These are phyloP conservation scores for Epichloe amarillans DNA, from an alignment of 2,329 filamentous ascomycete genomes.

Conservation along the genomic window DNA sequence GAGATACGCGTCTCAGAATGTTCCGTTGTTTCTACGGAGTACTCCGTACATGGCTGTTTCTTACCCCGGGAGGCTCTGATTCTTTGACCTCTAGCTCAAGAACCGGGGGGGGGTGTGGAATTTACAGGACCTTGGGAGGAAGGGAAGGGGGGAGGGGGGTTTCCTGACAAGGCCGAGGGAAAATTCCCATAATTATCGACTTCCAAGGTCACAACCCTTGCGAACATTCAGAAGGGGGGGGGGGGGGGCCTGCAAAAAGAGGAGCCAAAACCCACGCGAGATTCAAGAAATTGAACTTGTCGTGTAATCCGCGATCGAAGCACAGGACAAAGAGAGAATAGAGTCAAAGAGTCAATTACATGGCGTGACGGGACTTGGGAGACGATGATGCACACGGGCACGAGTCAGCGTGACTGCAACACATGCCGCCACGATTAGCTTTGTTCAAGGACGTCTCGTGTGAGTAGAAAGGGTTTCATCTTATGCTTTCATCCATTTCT, in stretches of 20 bases:
- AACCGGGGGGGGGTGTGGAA: too few relatives aligned
- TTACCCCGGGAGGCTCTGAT: not conserved
- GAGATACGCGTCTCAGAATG: not conserved
- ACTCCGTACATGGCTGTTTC: not conserved
- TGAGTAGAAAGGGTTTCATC: too few relatives aligned
- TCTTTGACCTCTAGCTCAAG: too few relatives aligned
- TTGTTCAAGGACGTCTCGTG: too few relatives aligned
- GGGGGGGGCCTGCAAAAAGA: not conserved
- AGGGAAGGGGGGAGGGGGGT: too few relatives aligned
- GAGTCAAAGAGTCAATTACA: not conserved
- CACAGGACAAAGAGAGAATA: not conserved
- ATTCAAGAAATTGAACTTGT: not conserved
- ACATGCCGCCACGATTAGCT: constrained; percentile 1
- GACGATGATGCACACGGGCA: not conserved
- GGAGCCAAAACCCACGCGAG: not conserved
- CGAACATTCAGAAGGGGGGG: not conserved
- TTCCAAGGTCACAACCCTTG: not conserved
- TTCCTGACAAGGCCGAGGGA: not conserved
- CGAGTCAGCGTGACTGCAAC: not conserved
- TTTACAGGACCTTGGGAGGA: too few relatives aligned
- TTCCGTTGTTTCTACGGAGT: not conserved
- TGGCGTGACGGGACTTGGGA: not conserved
- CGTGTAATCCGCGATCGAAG: not conserved
- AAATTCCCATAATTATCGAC: not conserved
- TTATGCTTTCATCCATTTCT: too few relatives aligned